A percentile compares a stretch with the other conserved stretches of the same genome.
phyloP scores from a whole-genome alignment of 164 flowering plant species.

The Sextonia rubra region DNA sequence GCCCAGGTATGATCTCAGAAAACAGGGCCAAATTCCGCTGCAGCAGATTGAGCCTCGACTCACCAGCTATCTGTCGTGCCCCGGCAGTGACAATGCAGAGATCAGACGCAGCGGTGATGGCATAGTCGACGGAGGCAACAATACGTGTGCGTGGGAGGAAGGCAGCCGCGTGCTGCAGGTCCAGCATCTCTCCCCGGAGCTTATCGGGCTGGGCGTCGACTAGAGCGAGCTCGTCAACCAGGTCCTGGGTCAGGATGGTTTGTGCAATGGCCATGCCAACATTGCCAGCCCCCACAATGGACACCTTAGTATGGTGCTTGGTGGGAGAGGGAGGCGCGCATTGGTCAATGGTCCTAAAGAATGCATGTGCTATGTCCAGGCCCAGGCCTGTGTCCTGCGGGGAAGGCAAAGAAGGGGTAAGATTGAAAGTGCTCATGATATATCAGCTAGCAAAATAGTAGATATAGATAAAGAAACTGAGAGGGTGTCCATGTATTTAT shows the following conservation, averaged over 20 bases:
- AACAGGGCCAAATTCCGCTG: slow-evolving; percentile 57
- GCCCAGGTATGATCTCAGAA: slow-evolving; percentile 45
- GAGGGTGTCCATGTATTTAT: too few relatives aligned
- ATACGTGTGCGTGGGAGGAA: slow-evolving; percentile 78
- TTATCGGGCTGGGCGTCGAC: slow-evolving; percentile 68
- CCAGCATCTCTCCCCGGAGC: slow-evolving; percentile 83
- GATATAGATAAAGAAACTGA: too few relatives aligned
- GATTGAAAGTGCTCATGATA: neutral
- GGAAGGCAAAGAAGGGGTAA: neutral
- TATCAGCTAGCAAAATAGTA: too few relatives aligned
- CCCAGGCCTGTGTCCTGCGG: slow-evolving; percentile 32
- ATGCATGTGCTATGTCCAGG: slow-evolving; percentile 46
- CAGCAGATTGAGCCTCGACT: slow-evolving; percentile 64
- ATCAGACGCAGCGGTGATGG: slow-evolving; percentile 60
- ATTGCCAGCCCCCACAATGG: slow-evolving; percentile 69
- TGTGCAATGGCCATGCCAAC: slow-evolving; percentile 75
- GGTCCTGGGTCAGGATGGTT: slow-evolving; percentile 73
- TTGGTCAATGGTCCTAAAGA: slow-evolving; percentile 50
- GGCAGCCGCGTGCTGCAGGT: slow-evolving; percentile 85
- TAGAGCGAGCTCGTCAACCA: slow-evolving; percentile 70
- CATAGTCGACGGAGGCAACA: slow-evolving; percentile 51
- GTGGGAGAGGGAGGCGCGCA: slow-evolving; percentile 44
- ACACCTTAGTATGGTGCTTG: slow-evolving; percentile 61
- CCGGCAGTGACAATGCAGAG: slow-evolving; percentile 85
- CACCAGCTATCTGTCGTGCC: slow-evolving; percentile 61